These are phyloP conservation scores for Coniosporium apollinis DNA, from an alignment of 495 filamentous ascomycete species.

Conservation along the genomic window DNA sequence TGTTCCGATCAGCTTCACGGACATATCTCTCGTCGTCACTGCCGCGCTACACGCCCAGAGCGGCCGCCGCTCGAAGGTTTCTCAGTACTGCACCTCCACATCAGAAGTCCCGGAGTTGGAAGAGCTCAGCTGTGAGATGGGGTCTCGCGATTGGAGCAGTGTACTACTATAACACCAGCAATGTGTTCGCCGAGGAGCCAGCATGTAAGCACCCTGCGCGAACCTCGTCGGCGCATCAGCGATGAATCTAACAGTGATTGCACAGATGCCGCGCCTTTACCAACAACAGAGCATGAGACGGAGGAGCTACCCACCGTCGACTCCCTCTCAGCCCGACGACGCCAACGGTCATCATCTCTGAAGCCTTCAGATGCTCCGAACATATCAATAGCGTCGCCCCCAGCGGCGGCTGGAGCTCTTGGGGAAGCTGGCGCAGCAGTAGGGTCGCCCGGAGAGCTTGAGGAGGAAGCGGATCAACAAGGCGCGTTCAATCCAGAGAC, in stretches of 20 bases:
- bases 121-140: constrained; percentile 53
- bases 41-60: constrained; percentile 4
- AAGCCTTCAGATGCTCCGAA: neutral
- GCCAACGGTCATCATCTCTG: constrained; percentile 4
- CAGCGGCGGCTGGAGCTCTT: constrained; percentile 4
- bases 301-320: constrained; percentile 22
- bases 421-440: constrained; percentile 8
- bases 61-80: constrained; percentile 35
- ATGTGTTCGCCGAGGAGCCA: constrained; percentile 69
- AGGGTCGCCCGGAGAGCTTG: constrained; percentile 36
- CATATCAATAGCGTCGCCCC: neutral
- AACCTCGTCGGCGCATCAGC: neutral
- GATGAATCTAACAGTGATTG: constrained; percentile 6
- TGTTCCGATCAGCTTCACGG: constrained; percentile 10
- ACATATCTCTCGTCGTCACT: constrained; percentile 1
- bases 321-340: constrained; percentile 15
- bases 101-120: constrained; percentile 63
- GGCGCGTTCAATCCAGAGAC: constrained; percentile 97
- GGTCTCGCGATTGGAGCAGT: constrained; percentile 59
- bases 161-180: constrained; percentile 87
- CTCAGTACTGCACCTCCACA: constrained; percentile 50
- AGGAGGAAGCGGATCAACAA: constrained; percentile 66
- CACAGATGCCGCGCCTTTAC: too few species aligned
- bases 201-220: constrained; percentile 36
- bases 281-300: constrained; percentile 15